Conservation (phyloP, 257 asterid genomes). For the Agastache rugosa region DNA sequence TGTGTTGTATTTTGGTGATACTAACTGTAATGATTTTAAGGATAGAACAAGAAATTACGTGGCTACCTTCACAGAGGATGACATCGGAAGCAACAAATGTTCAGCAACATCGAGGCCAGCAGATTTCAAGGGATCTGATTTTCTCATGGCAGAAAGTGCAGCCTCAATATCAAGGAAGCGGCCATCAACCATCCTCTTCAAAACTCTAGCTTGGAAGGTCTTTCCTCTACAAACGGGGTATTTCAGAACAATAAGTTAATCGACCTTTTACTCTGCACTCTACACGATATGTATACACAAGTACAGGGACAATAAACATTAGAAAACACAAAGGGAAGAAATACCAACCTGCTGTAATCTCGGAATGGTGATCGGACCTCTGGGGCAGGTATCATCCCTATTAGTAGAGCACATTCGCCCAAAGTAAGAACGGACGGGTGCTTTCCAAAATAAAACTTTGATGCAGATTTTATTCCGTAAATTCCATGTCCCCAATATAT, state of each 20-base stretch:
- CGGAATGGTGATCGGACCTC: slow-evolving; percentile 46
- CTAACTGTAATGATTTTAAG: neutral
- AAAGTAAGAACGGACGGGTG: slow-evolving; percentile 41
- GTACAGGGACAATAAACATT: neutral
- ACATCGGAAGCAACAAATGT: slow-evolving; percentile 7
- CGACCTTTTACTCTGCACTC: neutral
- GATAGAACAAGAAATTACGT: neutral
- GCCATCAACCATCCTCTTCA: slow-evolving; percentile 49
- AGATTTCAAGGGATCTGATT: slow-evolving; percentile 32
- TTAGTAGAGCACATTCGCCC: slow-evolving; percentile 47
- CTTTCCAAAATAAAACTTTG: slow-evolving; percentile 43
- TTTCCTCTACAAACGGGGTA: slow-evolving; percentile 38
- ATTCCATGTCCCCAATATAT: slow-evolving; percentile 52
- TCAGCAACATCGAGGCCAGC: slow-evolving; percentile 30
- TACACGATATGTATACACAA: neutral
- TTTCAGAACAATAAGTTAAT: neutral
- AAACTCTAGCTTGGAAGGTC: slow-evolving; percentile 46
- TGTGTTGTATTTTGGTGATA: neutral
- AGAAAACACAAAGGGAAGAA: neutral
- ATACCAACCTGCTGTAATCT: slow-evolving; percentile 40
- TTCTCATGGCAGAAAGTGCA: slow-evolving; percentile 36
- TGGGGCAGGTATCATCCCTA: slow-evolving; percentile 46
- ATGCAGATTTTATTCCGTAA: slow-evolving; percentile 44
- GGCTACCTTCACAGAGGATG: slow-evolving; percentile 33
- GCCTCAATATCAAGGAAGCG: slow-evolving; percentile 39